phyloP scores from a whole-genome alignment of 2,329 filamentous ascomycete species.

The Eutypa lata region DNA sequence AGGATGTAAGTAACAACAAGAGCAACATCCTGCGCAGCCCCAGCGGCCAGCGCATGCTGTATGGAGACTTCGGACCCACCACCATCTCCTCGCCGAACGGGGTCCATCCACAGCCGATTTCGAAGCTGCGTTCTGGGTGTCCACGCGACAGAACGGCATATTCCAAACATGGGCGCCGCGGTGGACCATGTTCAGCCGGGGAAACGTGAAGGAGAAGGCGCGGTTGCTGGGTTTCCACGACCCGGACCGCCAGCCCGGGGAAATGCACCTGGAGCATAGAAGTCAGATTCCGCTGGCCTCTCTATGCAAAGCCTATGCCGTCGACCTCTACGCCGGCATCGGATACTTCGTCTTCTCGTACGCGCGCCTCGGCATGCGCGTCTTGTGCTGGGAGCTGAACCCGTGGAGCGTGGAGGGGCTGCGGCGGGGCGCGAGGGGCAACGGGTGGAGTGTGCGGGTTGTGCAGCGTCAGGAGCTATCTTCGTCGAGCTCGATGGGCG shows the following conservation, averaged over 20 bases:
- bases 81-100: constrained; percentile 8
- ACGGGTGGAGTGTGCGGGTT: constrained; percentile 62
- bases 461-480: constrained; percentile 40
- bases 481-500: constrained; percentile 29
- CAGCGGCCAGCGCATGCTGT: constrained; percentile 63
- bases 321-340: constrained; percentile 90
- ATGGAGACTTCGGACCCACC: constrained; percentile 69
- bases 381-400: constrained; percentile 89
- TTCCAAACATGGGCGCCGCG: constrained; percentile 81
- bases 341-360: constrained; percentile 93
- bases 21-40: constrained; percentile 72
- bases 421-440: constrained; percentile 67
- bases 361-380: constrained; percentile 64
- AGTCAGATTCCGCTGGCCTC: not conserved
- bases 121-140: constrained; percentile 70
- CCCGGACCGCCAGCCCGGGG: too few relatives aligned
- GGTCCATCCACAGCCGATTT: constrained; percentile 51
- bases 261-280: constrained; percentile 26
- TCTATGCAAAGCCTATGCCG: constrained; percentile 43
- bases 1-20: constrained; percentile 58
- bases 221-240: constrained; percentile 59
- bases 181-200: constrained; percentile 92
- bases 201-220: constrained; percentile 86
- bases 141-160: constrained; percentile 74
- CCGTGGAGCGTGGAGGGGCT: constrained; percentile 84